These are phyloP conservation scores for Malbranchea zuffiana DNA, from an alignment of 2,329 filamentous ascomycete species.

Conservation along the genomic window DNA sequence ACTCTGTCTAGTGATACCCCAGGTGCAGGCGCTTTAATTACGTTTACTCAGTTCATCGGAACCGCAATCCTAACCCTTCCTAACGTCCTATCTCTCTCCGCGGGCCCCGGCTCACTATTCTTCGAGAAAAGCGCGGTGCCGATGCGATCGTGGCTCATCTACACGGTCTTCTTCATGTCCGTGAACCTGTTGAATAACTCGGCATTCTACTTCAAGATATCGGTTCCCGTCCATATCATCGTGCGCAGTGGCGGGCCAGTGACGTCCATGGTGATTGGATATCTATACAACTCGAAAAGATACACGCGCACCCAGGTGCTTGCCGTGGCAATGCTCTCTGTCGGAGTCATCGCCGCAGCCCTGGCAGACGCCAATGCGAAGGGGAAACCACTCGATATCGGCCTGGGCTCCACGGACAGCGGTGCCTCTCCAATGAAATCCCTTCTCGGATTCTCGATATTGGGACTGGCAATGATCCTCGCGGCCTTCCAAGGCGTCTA, in stretches of 20 bases:
- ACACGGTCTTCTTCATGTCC: slow-evolving; percentile 79
- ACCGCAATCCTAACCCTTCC: slow-evolving; percentile 69
- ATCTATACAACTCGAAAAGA: slow-evolving; percentile 63
- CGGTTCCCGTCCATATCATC: slow-evolving; percentile 93
- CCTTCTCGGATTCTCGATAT: slow-evolving; percentile 60
- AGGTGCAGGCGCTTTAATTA: slow-evolving; percentile 62
- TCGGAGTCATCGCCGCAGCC: slow-evolving; percentile 77
- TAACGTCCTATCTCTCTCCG: slow-evolving; percentile 57
- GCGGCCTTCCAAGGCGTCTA: slow-evolving; percentile 93
- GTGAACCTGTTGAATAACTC: slow-evolving; percentile 97
- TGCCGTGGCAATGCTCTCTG: slow-evolving; percentile 70
- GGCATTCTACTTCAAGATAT: slow-evolving; percentile 94
- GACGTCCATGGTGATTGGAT: slow-evolving; percentile 87
- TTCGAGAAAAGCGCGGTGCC: slow-evolving; percentile 70
- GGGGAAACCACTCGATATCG: slow-evolving; percentile 36
- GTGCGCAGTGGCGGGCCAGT: slow-evolving; percentile 90
- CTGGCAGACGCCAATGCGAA: slow-evolving; percentile 82
- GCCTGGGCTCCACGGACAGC: slow-evolving; percentile 28
- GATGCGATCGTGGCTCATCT: slow-evolving; percentile 71
- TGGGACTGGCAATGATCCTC: slow-evolving; percentile 78
- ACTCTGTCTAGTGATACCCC: slow-evolving; percentile 6
- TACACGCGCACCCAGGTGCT: slow-evolving; percentile 72
- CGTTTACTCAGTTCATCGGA: slow-evolving; percentile 79
- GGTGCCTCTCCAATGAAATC: slow-evolving; percentile 34
- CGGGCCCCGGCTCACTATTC: slow-evolving; percentile 55